A percentile compares a stretch with the other conserved stretches of the same genome.
Evolutionary conservation across 495 filamentous ascomycete genomes (phyloP).

Genomic region (Neurospora sp.): DNA sequence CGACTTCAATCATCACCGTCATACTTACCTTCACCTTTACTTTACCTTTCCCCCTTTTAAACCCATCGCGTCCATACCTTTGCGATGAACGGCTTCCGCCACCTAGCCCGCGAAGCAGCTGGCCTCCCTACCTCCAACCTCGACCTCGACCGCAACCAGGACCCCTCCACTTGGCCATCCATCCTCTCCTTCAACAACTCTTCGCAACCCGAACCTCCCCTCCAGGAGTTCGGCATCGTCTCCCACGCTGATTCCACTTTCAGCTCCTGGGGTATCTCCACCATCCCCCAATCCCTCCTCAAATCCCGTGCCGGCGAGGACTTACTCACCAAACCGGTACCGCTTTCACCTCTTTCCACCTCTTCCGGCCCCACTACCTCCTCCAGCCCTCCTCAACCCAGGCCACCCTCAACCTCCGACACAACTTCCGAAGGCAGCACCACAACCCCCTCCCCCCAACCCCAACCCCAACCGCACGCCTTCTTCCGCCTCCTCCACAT

Average conservation of each 20-base stretch:
- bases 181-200: background rate
- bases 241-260: background rate
- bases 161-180: background rate
- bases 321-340: background rate
- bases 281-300: background rate
- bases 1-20: rapidly evolving
- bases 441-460: background rate
- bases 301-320: background rate
- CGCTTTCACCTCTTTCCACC: background rate
- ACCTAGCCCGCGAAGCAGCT: background rate
- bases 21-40: no score
- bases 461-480: background rate
- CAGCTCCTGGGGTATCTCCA: background rate
- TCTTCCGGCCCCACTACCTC: background rate
- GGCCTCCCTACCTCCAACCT: background rate
- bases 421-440: background rate
- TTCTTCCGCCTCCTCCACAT: background rate
- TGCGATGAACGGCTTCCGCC: background rate
- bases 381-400: background rate
- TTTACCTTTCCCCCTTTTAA: no score
- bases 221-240: background rate
- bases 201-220: background rate
- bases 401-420: no score
- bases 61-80: background rate
- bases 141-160: background rate